These are phyloP conservation scores for Clavispora carvajalis DNA, from an alignment of 805 yeast species.

Conservation along the genomic window DNA sequence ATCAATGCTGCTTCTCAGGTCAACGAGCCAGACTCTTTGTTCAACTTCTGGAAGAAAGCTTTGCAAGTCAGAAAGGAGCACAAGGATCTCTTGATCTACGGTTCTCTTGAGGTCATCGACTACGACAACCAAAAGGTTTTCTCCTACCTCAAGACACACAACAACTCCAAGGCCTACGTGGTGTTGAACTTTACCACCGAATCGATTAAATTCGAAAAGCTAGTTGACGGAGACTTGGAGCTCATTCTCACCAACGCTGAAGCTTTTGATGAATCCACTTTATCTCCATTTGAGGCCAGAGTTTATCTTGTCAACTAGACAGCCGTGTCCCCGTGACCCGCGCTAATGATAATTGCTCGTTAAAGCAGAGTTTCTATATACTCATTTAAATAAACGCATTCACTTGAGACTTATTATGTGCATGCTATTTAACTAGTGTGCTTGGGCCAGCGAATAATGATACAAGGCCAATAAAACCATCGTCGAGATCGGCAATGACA, in stretches of 20 bases:
- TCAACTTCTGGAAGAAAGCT: slow-evolving; percentile 42
- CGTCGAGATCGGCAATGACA: slow-evolving; percentile 29
- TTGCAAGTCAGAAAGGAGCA: slow-evolving; percentile 39
- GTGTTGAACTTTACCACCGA: slow-evolving; percentile 21
- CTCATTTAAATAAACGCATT: too few species aligned
- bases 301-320: slow-evolving; percentile 23
- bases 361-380: too few species aligned
- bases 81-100: slow-evolving; percentile 42
- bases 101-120: slow-evolving; percentile 42
- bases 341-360: too few species aligned
- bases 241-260: slow-evolving; percentile 30
- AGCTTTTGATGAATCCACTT: slow-evolving; percentile 17
- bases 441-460: background rate
- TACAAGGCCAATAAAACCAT: slow-evolving; percentile 4
- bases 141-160: slow-evolving; percentile 35
- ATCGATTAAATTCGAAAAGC: slow-evolving; percentile 19
- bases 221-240: slow-evolving; percentile 22
- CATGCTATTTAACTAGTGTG: background rate
- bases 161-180: slow-evolving; percentile 20
- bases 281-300: slow-evolving; percentile 44
- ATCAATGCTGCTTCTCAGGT: slow-evolving; percentile 45
- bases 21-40: slow-evolving; percentile 41
- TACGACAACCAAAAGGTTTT: slow-evolving; percentile 37
- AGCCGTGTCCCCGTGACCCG: too few species aligned
- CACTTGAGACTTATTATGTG: too few species aligned